A percentile compares a stretch with the other conserved stretches of the same genome.
phyloP scores from a whole-genome alignment of 139 green algal genomes.

The Coelastrella sp. region DNA sequence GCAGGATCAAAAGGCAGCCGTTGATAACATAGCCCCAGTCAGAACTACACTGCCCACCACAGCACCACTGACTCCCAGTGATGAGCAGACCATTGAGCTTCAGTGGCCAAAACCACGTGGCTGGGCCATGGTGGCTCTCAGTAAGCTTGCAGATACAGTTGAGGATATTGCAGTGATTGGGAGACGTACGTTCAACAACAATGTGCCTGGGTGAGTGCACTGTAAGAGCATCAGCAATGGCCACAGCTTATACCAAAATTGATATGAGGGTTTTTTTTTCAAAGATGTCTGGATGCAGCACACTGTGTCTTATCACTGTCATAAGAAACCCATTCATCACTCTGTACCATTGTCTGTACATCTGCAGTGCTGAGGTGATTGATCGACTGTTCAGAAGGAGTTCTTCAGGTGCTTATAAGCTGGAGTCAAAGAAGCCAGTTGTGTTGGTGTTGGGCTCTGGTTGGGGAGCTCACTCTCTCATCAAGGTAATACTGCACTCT shows the following conservation, averaged over 20 bases:
- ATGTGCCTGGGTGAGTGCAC: slow-evolving; percentile 10
- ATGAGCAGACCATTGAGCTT: slow-evolving; percentile 22
- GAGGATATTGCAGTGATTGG: slow-evolving; percentile 47
- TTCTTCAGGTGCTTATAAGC: background rate
- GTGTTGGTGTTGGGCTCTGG: slow-evolving; percentile 65
- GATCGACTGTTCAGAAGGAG: slow-evolving; percentile 14
- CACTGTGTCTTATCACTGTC: no score
- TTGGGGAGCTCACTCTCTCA: slow-evolving; percentile 64
- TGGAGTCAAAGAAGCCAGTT: slow-evolving; percentile 38
- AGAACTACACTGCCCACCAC: background rate
- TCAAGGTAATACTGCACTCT: slow-evolving; percentile 49
- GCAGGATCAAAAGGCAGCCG: background rate
- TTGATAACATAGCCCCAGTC: background rate
- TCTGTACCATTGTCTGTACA: background rate
- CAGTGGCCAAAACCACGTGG: slow-evolving; percentile 48
- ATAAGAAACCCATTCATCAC: no score
- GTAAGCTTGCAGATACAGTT: slow-evolving; percentile 51
- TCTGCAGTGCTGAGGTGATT: background rate
- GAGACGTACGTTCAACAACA: slow-evolving; percentile 29
- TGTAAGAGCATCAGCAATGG: background rate
- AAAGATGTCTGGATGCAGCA: no score
- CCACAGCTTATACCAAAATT: no score
- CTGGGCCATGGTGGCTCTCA: slow-evolving; percentile 45
- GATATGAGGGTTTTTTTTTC: no score
- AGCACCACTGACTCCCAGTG: background rate